Evolutionary conservation across 306 rosid genomes (phyloP).

Genomic region (Casuarina cunninghamiana): DNA sequence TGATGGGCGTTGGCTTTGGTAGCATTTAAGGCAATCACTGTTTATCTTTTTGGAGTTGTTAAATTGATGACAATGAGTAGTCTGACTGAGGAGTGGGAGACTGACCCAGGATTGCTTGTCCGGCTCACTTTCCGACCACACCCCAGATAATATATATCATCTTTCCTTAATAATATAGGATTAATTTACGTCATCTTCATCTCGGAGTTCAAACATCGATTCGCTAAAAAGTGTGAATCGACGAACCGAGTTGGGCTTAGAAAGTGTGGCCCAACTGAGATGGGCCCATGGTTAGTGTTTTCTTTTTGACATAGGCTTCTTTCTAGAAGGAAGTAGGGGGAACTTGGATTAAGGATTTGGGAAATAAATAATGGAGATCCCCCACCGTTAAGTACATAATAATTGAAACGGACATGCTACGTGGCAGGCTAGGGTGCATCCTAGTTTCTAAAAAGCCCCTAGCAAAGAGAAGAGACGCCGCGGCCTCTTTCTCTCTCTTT

Average conservation of each 20-base stretch:
- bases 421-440: slow-evolving; percentile 97
- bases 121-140: background rate
- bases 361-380: background rate
- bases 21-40: slow-evolving; percentile 14
- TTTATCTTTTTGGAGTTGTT: too few relatives aligned
- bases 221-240: too few relatives aligned
- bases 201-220: too few relatives aligned
- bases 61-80: too few relatives aligned
- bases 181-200: too few relatives aligned
- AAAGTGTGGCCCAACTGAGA: too few relatives aligned
- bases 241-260: too few relatives aligned
- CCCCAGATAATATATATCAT: too few relatives aligned
- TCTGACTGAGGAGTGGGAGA: too few relatives aligned
- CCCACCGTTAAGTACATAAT: slow-evolving; percentile 39
- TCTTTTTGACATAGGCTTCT: too few relatives aligned
- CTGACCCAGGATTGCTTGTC: background rate
- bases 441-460: slow-evolving; percentile 51
- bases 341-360: background rate
- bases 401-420: slow-evolving; percentile 50
- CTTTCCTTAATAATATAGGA: too few relatives aligned
- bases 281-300: too few relatives aligned
- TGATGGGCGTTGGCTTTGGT: slow-evolving; percentile 18
- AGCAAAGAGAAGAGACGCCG: slow-evolving; percentile 25
- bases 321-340: background rate
- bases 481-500: background rate